Evolutionary conservation across 2,329 filamentous ascomycete species (phyloP), one percentile per base, ranked within the genome.

Genomic region (Cercospora berteroae): DNA sequence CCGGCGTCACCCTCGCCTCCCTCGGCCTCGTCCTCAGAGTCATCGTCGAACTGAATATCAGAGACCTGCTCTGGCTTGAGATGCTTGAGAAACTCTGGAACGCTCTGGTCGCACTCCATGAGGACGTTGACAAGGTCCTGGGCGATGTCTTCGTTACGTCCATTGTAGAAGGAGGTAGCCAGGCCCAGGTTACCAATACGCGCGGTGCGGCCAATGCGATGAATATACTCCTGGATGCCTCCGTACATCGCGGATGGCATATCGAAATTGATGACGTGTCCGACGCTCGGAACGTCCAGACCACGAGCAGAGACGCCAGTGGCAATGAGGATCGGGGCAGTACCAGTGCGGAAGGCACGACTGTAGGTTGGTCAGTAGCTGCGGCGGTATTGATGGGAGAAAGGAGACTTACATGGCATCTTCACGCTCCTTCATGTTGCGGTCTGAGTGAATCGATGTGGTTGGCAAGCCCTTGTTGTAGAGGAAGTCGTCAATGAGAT

Each of bases 141-240:
- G 0, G 86, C 93, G 50, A 98, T 81, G 3, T 89, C 85, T 65
- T 90, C 87, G 73, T 98, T 91, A 0, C 85, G 83, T 0, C 94
- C 89, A 27, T 89, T 92, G 83, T 90, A 98, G 81, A 99, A 94
- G 0, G 94, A 97, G 0, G 91, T 94, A 0, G 95, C 94, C 5
- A 93, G 81, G 18, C 95, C 95, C 55, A 86, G 85, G 72, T 97
- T 91, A 2, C 95, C 95, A 76, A 97, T 97, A 63, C 95, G 92
- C 64, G 92, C 95, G 72, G 95, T 99, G 68, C 95, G 94, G 69
- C 95, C 95, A 77, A 98, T 98, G 12, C 95, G 92, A 77, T 99
- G 95, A 27, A 91, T 89, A 74, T 98, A 99, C 78, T 98, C 95
- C 59, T 92, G 89, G 65, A 97, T 96, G 2, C 94, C 94, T n/a